These are phyloP conservation scores for Zygosaccharomyces lentus DNA, from an alignment of 805 yeast genomes.

Conservation along the genomic window DNA sequence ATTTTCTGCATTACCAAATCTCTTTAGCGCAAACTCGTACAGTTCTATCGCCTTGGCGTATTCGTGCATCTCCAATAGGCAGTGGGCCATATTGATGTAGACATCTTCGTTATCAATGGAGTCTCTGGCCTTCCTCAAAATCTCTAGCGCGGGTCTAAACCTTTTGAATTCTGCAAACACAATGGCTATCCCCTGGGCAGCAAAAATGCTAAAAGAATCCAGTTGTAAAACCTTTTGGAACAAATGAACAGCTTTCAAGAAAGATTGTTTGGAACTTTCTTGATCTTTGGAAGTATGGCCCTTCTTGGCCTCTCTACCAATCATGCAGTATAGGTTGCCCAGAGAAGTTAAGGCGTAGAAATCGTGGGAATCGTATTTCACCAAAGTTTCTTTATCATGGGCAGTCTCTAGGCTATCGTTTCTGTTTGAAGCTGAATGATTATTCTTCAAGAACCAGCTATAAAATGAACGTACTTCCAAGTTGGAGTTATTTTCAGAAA, in stretches of 20 bases:
- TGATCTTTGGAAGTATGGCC: constrained; percentile 36
- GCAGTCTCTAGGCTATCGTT: constrained; percentile 60
- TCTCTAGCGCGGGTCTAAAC: constrained; percentile 71
- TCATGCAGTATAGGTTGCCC: constrained; percentile 78
- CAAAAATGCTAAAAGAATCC: constrained; percentile 84
- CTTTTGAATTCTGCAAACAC: constrained; percentile 83
- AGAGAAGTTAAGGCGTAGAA: constrained; percentile 82
- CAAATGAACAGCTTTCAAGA: constrained; percentile 85
- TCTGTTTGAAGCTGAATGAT: constrained; percentile 40
- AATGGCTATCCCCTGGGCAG: constrained; percentile 97
- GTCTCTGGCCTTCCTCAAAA: constrained; percentile 84
- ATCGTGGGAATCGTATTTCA: constrained; percentile 81
- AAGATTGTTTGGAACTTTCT: constrained; percentile 64
- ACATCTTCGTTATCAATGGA: constrained; percentile 80
- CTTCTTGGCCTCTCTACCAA: constrained; percentile 71
- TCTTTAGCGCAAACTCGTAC: constrained; percentile 73
- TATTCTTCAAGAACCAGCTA: constrained; percentile 76
- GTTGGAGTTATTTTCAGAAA: constrained; percentile 53
- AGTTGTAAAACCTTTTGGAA: constrained; percentile 82
- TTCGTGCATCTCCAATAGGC: constrained; percentile 75
- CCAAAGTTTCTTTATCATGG: constrained; percentile 82
- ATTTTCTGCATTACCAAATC: constrained; percentile 53
- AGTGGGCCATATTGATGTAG: constrained; percentile 84
- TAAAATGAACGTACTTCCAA: constrained; percentile 85
- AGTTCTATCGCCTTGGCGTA: constrained; percentile 82